phyloP scores from a whole-genome alignment of 345 rosid genomes.

The Pugionium dolabratum region DNA sequence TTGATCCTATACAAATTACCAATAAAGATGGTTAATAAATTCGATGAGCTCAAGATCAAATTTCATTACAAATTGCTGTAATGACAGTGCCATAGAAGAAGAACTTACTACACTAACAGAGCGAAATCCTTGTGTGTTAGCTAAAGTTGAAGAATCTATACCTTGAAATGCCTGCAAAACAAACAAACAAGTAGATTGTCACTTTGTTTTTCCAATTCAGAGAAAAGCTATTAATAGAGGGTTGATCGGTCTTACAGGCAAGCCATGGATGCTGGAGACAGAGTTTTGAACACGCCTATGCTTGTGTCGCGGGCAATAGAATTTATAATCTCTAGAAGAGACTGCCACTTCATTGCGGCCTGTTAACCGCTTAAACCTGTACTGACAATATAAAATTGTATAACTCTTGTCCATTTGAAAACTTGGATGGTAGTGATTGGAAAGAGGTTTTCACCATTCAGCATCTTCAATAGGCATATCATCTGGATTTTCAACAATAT shows the following conservation, averaged over 20 bases:
- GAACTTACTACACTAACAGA: slow-evolving; percentile 56
- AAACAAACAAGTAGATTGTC: slow-evolving; percentile 28
- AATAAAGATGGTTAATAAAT: slow-evolving; percentile 32
- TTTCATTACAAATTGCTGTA: background rate
- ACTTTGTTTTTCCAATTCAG: slow-evolving; percentile 1
- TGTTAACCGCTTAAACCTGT: slow-evolving; percentile 82
- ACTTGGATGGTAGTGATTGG: slow-evolving; percentile 38
- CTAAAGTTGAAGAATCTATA: slow-evolving; percentile 57
- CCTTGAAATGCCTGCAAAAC: slow-evolving; percentile 57
- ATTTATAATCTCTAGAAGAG: slow-evolving; percentile 76
- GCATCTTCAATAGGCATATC: slow-evolving; percentile 67
- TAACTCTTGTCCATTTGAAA: background rate
- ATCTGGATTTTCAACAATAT: slow-evolving; percentile 80
- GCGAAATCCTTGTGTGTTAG: slow-evolving; percentile 62
- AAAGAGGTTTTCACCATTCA: slow-evolving; percentile 66
- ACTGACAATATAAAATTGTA: slow-evolving; percentile 19
- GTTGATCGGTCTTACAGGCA: slow-evolving; percentile 57
- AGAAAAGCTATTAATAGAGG: background rate
- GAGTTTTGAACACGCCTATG: slow-evolving; percentile 61
- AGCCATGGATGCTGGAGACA: slow-evolving; percentile 52
- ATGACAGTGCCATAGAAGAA: background rate
- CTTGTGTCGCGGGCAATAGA: slow-evolving; percentile 91
- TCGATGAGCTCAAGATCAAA: slow-evolving; percentile 17
- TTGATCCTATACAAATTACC: slow-evolving; percentile 52
- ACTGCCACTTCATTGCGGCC: slow-evolving; percentile 80